Evolutionary conservation across 2,329 filamentous ascomycete species (phyloP), one percentile per base, ranked within the genome.

Genomic region (Fusarium sterilihyphosum): DNA sequence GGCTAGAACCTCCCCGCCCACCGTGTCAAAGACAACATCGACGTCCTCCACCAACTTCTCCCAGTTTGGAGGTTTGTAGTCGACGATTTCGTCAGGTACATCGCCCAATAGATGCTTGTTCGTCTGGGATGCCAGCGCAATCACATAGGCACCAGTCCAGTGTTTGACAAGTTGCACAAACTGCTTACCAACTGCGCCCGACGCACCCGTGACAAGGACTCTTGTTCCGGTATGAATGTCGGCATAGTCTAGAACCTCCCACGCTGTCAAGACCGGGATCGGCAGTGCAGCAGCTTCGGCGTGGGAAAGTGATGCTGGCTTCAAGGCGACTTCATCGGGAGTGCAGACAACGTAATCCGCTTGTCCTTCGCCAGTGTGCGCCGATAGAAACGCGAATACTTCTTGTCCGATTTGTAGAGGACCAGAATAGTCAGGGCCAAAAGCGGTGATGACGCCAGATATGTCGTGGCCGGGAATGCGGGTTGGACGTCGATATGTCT

Each of bases 381-480:
- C 61, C 0, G 46, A 24, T 16, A 74, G 33, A 13, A 69, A 10
- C 0, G 61, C 61, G 26, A 43, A 70, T 2, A 73, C 26, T 1
- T 56, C 26, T 14, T 73, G 57, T 1, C 68, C 72, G 0, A 74
- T 1, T 3, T 16, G 6, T 0, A 74, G 20, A 1, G 53, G 8
- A 0, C 72, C 72, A 0, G 13, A 18, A 2, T 74, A 74, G 2
- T 40, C 14, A 3, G 72, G 60, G 4, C 72, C 72, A 4, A 83
- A 56, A 1, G 69, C 73, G 5, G 61, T 67, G n/a, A 84, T 65
- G 10, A 73, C 66, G 26, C 82, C 82, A 6, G 82, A 83, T 24
- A 84, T 65, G 33, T 84, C 82, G 49, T 82, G 82, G 0, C 82
- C 82, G 0, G 82, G 82, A 18, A 84, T 79, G 7, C 78, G 75